phyloP scores from a whole-genome alignment of 805 yeast genomes.

The Metschnikowia henanensis region DNA sequence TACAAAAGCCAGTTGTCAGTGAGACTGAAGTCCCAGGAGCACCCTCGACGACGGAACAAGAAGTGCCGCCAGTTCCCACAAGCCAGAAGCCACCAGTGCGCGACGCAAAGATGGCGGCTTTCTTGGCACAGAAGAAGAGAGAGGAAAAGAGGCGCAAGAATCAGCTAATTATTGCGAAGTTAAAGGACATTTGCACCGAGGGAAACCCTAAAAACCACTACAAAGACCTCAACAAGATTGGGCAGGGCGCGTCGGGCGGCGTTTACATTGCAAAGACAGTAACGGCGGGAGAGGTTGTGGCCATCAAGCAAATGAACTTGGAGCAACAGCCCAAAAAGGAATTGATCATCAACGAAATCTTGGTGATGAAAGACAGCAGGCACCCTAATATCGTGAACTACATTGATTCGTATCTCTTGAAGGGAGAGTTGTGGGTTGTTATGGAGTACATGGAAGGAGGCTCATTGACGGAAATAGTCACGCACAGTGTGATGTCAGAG shows the following conservation, averaged over 20 bases:
- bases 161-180: slow-evolving; percentile 66
- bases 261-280: slow-evolving; percentile 83
- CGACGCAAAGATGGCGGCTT: slow-evolving; percentile 54
- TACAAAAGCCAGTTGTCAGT: neutral
- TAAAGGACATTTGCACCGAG: slow-evolving; percentile 74
- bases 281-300: slow-evolving; percentile 48
- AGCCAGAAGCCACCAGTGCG: slow-evolving; percentile 40
- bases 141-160: slow-evolving; percentile 77
- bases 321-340: slow-evolving; percentile 96
- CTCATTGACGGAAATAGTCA: slow-evolving; percentile 90
- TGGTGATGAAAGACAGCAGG: slow-evolving; percentile 22
- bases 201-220: slow-evolving; percentile 81
- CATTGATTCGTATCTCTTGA: slow-evolving; percentile 41
- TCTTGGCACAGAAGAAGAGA: slow-evolving; percentile 62
- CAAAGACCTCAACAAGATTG: slow-evolving; percentile 74
- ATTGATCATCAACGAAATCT: slow-evolving; percentile 56
- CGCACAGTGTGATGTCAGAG: slow-evolving; percentile 86
- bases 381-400: slow-evolving; percentile 22
- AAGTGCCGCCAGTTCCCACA: slow-evolving; percentile 14
- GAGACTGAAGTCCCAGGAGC: slow-evolving; percentile 9
- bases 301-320: slow-evolving; percentile 94
- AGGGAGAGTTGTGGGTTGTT: slow-evolving; percentile 89
- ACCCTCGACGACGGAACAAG: slow-evolving; percentile 14
- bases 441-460: slow-evolving; percentile 99
- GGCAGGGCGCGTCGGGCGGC: slow-evolving; percentile 99